These are phyloP conservation scores for Pleurostoma richardsiae DNA, from an alignment of 2,329 filamentous ascomycete species.

Conservation along the genomic window DNA sequence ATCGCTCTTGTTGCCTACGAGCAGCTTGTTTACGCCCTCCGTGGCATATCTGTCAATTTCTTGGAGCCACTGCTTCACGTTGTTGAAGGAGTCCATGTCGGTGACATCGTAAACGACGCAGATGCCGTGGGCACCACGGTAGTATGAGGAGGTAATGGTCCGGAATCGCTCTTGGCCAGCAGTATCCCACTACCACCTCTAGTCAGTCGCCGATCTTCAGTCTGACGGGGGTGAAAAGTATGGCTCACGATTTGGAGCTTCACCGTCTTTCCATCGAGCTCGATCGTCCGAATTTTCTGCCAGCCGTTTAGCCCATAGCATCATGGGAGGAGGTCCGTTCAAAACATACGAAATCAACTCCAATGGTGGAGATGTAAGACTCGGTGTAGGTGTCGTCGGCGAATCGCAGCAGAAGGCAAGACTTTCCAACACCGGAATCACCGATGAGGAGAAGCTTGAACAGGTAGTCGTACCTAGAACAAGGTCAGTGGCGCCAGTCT, in stretches of 20 bases:
- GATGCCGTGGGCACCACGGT: constrained; percentile 97
- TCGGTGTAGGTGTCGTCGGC: constrained; percentile 99
- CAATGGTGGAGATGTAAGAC: constrained; percentile 99
- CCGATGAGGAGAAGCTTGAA: constrained; percentile 99
- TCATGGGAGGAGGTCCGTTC: not conserved
- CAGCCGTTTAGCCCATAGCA: constrained; percentile 20
- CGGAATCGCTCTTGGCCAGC: constrained; percentile 99
- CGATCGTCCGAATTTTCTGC: constrained; percentile 99
- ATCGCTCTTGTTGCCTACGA: constrained; percentile 99
- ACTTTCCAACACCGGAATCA: constrained; percentile 99
- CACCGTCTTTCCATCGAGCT: constrained; percentile 98
- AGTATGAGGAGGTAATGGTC: constrained; percentile 99
- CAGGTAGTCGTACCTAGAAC: constrained; percentile 94
- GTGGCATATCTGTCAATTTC: constrained; percentile 99
- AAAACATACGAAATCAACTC: constrained; percentile 88
- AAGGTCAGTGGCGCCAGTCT: constrained; percentile 15
- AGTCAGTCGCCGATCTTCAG: constrained; percentile 18
- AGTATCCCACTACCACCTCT: constrained; percentile 79
- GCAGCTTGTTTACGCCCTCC: constrained; percentile 98
- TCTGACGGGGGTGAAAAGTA: not conserved
- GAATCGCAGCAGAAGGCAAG: constrained; percentile 94
- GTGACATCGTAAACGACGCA: constrained; percentile 99
- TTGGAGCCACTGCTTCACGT: constrained; percentile 99
- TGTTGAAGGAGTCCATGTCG: constrained; percentile 99
- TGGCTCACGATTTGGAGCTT: constrained; percentile 94